Evolutionary conservation across 2,329 filamentous ascomycete genomes (phyloP), one percentile per base, ranked within the genome.

Genomic region (Aureobasidium subglaciale): DNA sequence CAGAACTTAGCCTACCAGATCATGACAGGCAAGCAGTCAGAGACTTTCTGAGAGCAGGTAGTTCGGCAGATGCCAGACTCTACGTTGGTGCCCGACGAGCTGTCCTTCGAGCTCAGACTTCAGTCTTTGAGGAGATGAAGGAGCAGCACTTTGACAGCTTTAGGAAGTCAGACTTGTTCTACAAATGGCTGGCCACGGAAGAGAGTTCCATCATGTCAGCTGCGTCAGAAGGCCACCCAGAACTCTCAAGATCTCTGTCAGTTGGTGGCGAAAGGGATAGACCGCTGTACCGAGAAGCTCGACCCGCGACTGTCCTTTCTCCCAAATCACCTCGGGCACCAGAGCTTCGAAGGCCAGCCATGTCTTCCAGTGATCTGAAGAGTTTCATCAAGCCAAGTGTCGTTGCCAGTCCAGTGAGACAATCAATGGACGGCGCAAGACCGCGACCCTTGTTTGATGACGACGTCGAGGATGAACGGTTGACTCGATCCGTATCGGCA

Each of bases 121-220:
- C 83, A 2, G 87, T 91, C 0, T 79, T 96, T 56, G 88, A 95
- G 59, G 85, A 88, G 63, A 88, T 99, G 82, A 86, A 90, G 64
- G 82, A 83, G 20, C 82, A 80, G 13, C 83, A 95, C 66, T 93
- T 93, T 60, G 84, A 87, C 16, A 83, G 82, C 18, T 99, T 99
- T 75, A 95, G 91, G 66, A 88, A 85, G 63, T 96, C 93, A 0
- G 93, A 97, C 65, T 72, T 99, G 0, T 99, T 90, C 68, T 97
- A 93, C 76, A 99, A 99, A 69, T 96, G 91, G 67, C 78, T 99
- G 1, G 90, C 92, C 7, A 88, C 92, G 11, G 89, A 95, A 64
- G 90, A 96, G 24, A 41, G 45, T 18, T 50, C 52, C 1, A 18
- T 55, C 27, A 32, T 40, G n/a, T 46, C 45, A 9, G 40, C 56